Conservation (phyloP, 1,139 yeast species). For the Magnusiomyces fungicola region DNA sequence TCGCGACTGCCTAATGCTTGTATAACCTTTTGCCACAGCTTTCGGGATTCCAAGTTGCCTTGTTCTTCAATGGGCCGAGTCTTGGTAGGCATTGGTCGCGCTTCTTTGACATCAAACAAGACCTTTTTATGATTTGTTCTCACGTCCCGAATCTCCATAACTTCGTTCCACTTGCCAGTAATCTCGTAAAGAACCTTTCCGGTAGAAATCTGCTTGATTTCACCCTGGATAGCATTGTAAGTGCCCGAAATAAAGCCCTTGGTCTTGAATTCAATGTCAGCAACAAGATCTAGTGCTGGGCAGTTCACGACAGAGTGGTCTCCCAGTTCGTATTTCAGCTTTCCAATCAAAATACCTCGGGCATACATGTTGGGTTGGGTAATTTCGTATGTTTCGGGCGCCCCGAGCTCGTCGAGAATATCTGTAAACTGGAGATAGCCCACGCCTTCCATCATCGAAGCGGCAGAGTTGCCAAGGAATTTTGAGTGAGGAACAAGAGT, state of each 20-base stretch:
- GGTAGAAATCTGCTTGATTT: conserved; percentile 45
- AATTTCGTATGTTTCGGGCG: conserved; percentile 60
- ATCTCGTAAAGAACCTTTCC: conserved; percentile 57
- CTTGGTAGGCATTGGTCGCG: conserved; percentile 50
- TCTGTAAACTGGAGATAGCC: conserved; percentile 68
- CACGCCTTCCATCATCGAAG: conserved; percentile 93
- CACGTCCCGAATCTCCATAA: conserved; percentile 59
- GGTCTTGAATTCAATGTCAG: conserved; percentile 88
- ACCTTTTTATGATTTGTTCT: conserved; percentile 43
- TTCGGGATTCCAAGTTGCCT: conserved; percentile 71
- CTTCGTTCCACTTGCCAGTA: conserved; percentile 90
- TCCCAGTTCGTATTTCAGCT: conserved; percentile 81
- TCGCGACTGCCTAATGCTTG: conserved; percentile 69
- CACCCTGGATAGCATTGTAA: conserved; percentile 82
- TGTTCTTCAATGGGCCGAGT: conserved; percentile 78
- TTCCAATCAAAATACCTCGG: conserved; percentile 89
- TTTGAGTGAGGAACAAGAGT: conserved; percentile 77
- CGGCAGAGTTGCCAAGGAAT: conserved; percentile 91
- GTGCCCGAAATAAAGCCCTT: conserved; percentile 92
- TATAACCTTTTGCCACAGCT: conserved; percentile 74
- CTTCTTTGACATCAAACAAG: conserved; percentile 56
- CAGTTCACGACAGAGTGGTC: conserved; percentile 79
- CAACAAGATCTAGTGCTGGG: conserved; percentile 49
- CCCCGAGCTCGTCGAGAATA: conserved; percentile 37
- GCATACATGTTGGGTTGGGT: conserved; percentile 95